These are phyloP conservation scores for Loxodes magnus DNA, from an alignment of 73 alveolate species.

Conservation along the genomic window DNA sequence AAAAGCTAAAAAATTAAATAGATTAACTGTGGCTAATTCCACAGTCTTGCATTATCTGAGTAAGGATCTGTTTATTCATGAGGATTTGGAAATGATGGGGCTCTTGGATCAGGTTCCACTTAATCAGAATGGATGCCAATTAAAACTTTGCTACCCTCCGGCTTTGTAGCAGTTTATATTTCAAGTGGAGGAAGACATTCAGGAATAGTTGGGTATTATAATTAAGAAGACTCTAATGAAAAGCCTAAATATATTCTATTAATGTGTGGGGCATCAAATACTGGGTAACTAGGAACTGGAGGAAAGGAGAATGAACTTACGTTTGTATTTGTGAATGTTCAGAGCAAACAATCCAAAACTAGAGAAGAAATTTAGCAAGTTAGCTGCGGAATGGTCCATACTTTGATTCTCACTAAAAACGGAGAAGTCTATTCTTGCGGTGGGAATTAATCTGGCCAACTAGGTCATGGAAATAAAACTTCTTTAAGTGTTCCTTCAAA, in stretches of 20 bases:
- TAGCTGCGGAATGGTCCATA: constrained; percentile 74
- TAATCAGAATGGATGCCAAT: neutral
- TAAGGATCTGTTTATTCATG: constrained; percentile 6
- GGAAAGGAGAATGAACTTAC: neutral
- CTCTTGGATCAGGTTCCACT: constrained; percentile 1
- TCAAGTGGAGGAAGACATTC: constrained; percentile 12
- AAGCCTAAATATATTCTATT: neutral
- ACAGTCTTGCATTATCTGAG: neutral
- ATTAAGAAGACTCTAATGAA: too few species aligned
- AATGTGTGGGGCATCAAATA: constrained; percentile 11
- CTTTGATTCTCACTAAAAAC: constrained; percentile 48
- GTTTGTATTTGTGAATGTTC: neutral
- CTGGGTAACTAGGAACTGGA: constrained; percentile 21
- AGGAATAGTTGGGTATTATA: too few species aligned
- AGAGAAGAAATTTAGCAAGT: constrained; percentile 27
- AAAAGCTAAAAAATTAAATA: constrained; percentile 1
- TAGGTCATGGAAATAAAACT: constrained; percentile 53
- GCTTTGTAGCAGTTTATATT: neutral
- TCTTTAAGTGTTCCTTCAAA: constrained; percentile 9
- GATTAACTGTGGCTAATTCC: constrained; percentile 2
- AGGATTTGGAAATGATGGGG: constrained; percentile 1
- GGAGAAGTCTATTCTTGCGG: constrained; percentile 76
- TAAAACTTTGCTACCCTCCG: neutral
- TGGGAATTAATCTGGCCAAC: constrained; percentile 67
- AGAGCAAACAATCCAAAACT: neutral